Base-by-base conservation (phyloP, 2,329 filamentous ascomycete species). In the Botrytis aclada region DNA sequence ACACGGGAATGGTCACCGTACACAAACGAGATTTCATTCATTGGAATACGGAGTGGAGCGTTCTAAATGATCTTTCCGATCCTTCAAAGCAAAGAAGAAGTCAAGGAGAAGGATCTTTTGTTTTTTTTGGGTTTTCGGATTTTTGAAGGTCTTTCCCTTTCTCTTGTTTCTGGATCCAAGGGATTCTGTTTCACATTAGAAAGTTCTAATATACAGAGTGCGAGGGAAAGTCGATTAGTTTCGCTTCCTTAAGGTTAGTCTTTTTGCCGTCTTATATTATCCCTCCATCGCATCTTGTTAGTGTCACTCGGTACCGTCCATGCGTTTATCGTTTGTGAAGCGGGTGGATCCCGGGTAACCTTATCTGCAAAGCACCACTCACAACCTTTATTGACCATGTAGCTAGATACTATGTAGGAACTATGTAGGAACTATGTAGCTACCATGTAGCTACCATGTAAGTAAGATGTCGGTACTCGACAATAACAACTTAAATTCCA, bases 221-320 rank as follows among this genome's bases (percentile, higher is more conserved):
- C 4, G 29, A 25, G 39, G 18, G 25, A 7, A 39, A 37, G 25
- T 25, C 14, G 34, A 34, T n/a, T 56, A 20, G 18, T n/a, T 67
- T 54, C 29, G n/a, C 62, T 47, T 47, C 41, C 14, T 47, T 14
- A 7, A 41, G 22, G 16, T 54, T 54, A 39, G 32, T 12, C 18
- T 22, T 9, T 29, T 12, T 65, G 29, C 18, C 41, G 41, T 45
- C 41, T 43, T 29, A 47, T 65, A 29, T 56, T 56, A 56, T 67
- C 64, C 45, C 34, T 67, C 39, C 64, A 67, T 67, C 64, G 6
- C 34, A 67, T 67, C 64, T 66, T 14, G 32, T 25, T 54, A 66
- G 64, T 54, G 34, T 32, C 25, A 39, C 22, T 51, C 64, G 25
- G 16, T n/a, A 66, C 25, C 47, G 64, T 56, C 64, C 34, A 67